Evolutionary conservation across 2,329 filamentous ascomycete species (phyloP), one percentile per base, ranked within the genome.

Genomic region (Fusarium musae): DNA sequence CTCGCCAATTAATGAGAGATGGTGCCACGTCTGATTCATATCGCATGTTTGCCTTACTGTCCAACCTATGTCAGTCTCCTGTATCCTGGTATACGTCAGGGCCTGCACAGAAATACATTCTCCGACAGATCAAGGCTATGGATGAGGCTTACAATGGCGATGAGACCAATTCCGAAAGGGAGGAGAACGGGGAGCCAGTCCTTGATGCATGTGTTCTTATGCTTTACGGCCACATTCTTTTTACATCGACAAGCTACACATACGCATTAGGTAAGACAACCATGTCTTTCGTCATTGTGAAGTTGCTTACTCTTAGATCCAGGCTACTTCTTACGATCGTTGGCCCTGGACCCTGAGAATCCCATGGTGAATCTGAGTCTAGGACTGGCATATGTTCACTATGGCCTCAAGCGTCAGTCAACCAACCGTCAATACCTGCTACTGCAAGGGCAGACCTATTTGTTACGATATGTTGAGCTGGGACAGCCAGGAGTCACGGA

Each of bases 381-480:
- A 30, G 95, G 92, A 0, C 88, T 96, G 17, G 92, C 92, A 36
- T 98, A 97, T 80, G 89, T 98, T 43, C 94, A 98, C 80, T 93
- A 96, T 80, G 92, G 93, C 1, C 88, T 98, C 78, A 98, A 98
- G 81, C 89, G 96, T 5, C 94, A 97, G 81, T 91, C 93, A 1
- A 94, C 96, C 53, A 98, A 98, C 79, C 87, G 96, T 4, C 96
- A 98, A 79, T 96, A 93, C 78, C 89, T 95, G 44, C 90, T 98
- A 46, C 87, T 94, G 72, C 95, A 98, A 80, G 96, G 95, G 0
- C 87, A 98, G 57, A 86, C 91, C 0, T 98, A 97, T 77, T 83
- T 98, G 64, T 89, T 77, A 9, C 75, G 78, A n/a, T 84, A 84
- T 42, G 76, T 78, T 12, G 74, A 79, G 12, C 65, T 70, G 10